Evolutionary conservation across 306 rosid genomes (phyloP).

Genomic region (Malus sieversii): DNA sequence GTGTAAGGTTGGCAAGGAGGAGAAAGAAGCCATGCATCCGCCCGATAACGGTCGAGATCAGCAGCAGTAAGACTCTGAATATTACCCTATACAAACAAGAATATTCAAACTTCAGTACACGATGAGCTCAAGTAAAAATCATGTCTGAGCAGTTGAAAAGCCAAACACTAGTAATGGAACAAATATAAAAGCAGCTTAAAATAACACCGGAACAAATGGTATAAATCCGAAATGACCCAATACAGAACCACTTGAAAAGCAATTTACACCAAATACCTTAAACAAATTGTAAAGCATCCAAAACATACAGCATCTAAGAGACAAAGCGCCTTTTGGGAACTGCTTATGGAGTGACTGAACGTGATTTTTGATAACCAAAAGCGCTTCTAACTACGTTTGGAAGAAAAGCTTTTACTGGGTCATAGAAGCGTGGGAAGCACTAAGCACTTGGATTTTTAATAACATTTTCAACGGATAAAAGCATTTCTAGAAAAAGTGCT

Average conservation of each 20-base stretch:
- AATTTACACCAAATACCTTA: not conserved
- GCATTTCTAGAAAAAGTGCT: no score
- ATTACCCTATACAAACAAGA: conserved; percentile 54
- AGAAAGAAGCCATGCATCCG: conserved; percentile 88
- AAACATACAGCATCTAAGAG: not conserved
- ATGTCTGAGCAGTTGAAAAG: not conserved
- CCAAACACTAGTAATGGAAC: not conserved
- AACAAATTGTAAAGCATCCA: not conserved
- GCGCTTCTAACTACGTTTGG: no score
- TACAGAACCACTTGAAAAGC: not conserved
- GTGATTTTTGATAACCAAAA: no score
- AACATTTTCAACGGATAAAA: no score
- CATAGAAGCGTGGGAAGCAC: no score
- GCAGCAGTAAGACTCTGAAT: conserved; percentile 74
- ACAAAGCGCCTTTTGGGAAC: no score
- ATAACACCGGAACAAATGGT: not conserved
- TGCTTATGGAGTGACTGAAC: no score
- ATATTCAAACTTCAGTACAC: not conserved
- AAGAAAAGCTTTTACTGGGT: no score
- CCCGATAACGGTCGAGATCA: conserved; percentile 62
- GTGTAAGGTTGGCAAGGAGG: conserved; percentile 99
- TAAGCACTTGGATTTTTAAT: no score
- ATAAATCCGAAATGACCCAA: not conserved
- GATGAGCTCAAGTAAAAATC: not conserved
- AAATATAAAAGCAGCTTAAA: not conserved